Evolutionary conservation across 768 basidiomycete genomes (phyloP), one percentile per base, ranked within the genome.

Genomic region (Sarcomyxa edulis): DNA sequence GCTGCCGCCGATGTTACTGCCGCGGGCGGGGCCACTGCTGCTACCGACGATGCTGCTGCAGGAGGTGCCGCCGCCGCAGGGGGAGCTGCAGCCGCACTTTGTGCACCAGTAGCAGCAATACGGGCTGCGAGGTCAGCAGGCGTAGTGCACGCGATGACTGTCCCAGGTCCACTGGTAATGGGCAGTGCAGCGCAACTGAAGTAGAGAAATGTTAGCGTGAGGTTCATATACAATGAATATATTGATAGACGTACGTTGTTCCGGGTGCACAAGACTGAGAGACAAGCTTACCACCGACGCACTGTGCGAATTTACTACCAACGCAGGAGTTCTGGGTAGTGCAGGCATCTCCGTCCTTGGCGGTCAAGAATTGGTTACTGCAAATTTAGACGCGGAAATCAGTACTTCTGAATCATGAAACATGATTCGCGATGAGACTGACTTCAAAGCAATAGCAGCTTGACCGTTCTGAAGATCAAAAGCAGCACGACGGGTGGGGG

Each of bases 391-490:
- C 35, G 8, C 14, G 31, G 9, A 39, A 26, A 35, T 32, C 26
- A 15, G 31, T 18, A 25, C 19, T 20, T 9, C 21, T 6, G 3
- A 8, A 27, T 19, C 7, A 2, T 4, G 24, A 80, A 11, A 65
- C 5, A 22, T 76, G 71, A 43, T 43, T 38, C 2, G 62, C 50
- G 19, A 59, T 67, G 20, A 81, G 64, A 7, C 52, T 53, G 10
- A 66, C 61, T 78, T 78, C 19, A 70, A 61, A 7, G 64, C 56
- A 48, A 76, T 69, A 8, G 76, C 74, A 37, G 62, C 69, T 40
- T 65, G 52, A 12, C 72, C 74, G 42, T 78, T 78, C 24, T 65
- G 53, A 20, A 62, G 49, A 21, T 30, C 31, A 42, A 43, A 38
- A 6, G 35, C 7, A 14, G 22, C 36, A 14, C 42, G 42, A 26